These are phyloP conservation scores for Phaseolus lunatus DNA, from an alignment of 306 rosid species.

Conservation along the genomic window DNA sequence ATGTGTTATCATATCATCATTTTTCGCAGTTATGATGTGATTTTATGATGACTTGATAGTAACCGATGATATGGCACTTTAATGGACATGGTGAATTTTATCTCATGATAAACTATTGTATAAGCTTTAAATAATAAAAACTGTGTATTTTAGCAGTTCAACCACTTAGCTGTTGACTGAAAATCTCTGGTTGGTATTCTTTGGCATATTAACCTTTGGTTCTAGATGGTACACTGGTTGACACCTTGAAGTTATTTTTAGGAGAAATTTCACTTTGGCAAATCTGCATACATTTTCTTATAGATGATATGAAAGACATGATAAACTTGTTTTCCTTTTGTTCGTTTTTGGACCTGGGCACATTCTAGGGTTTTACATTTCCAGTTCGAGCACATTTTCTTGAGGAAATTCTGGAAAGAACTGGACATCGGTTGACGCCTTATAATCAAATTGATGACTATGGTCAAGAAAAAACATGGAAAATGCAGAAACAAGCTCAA, in stretches of 20 bases:
- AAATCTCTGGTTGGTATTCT: conserved; percentile 25
- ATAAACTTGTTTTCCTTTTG: conserved; percentile 42
- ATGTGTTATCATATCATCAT: conserved; percentile 22
- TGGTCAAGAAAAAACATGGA: conserved; percentile 93
- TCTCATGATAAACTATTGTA: conserved; percentile 30
- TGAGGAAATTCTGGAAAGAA: conserved; percentile 82
- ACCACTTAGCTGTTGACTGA: conserved; percentile 22
- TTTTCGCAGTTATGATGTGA: conserved; percentile 9
- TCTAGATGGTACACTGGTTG: conserved; percentile 22
- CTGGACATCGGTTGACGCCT: conserved; percentile 74
- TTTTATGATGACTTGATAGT: conserved; percentile 30
- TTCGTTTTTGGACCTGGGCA: conserved; percentile 18
- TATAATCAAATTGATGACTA: conserved; percentile 93
- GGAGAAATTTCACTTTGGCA: conserved; percentile 27
- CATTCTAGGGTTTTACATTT: conserved; percentile 85
- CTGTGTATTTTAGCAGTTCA: conserved; percentile 26
- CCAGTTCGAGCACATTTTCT: conserved; percentile 86
- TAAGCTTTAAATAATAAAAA: conserved; percentile 27
- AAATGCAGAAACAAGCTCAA: conserved; percentile 87
- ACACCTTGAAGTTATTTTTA: conserved; percentile 1
- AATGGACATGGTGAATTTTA: conserved; percentile 30
- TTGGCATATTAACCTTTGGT: conserved; percentile 21
- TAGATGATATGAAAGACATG: neutral
- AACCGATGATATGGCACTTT: conserved; percentile 22
- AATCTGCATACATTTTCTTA: conserved; percentile 1